Evolutionary conservation across 129 eudicot genomes (phyloP).

Genomic region (Glebionis coronaria): DNA sequence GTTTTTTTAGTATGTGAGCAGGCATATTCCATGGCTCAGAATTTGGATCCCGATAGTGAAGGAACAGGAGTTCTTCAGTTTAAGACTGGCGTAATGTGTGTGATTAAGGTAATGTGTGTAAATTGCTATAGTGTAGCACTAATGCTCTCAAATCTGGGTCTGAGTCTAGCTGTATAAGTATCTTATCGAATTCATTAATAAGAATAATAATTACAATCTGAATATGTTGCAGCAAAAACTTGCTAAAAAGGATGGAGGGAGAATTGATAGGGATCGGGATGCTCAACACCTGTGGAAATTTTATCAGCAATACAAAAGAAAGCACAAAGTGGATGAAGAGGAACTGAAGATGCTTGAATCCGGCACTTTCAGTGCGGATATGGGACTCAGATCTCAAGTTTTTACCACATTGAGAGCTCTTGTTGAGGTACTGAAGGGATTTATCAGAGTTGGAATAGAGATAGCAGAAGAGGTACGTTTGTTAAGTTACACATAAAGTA

Average conservation of each 20-base stretch:
- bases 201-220: background rate
- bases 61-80: slow-evolving; percentile 99
- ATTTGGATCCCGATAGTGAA: slow-evolving; percentile 88
- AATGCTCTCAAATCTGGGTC: background rate
- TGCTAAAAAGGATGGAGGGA: slow-evolving; percentile 80
- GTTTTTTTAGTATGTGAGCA: slow-evolving; percentile 82
- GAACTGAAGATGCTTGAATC: slow-evolving; percentile 80
- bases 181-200: background rate
- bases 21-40: slow-evolving; percentile 96
- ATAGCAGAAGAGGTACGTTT: slow-evolving; percentile 71
- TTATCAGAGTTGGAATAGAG: slow-evolving; percentile 66
- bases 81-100: slow-evolving; percentile 93
- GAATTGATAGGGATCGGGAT: slow-evolving; percentile 76
- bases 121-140: background rate
- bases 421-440: slow-evolving; percentile 88
- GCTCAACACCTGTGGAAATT: slow-evolving; percentile 87
- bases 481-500: background rate
- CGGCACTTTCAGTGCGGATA: slow-evolving; percentile 69
- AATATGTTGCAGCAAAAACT: slow-evolving; percentile 75
- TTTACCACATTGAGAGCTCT: slow-evolving; percentile 92
- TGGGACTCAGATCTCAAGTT: slow-evolving; percentile 58
- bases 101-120: slow-evolving; percentile 69
- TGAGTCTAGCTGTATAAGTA: slow-evolving; percentile 4
- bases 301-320: slow-evolving; percentile 70
- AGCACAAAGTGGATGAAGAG: slow-evolving; percentile 83